Evolutionary conservation across 345 rosid genomes (phyloP).

Genomic region (Clausena lansium): DNA sequence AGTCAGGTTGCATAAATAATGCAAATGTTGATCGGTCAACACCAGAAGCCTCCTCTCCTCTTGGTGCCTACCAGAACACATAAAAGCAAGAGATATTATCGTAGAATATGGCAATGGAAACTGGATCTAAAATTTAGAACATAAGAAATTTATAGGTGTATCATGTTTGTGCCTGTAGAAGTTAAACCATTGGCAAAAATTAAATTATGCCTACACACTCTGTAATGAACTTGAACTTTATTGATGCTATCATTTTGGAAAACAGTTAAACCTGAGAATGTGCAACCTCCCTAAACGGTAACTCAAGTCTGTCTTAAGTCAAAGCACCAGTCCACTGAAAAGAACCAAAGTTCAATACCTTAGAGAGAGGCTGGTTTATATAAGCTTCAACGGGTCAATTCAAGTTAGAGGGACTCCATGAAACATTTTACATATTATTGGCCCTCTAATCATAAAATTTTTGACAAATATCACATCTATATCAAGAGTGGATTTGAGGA

Average conservation of each 20-base stretch:
- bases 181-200: background rate
- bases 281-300: background rate
- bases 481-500: background rate
- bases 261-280: background rate
- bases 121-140: background rate
- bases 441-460: background rate
- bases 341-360: background rate
- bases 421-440: background rate
- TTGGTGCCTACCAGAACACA: constrained; percentile 59
- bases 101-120: background rate
- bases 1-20: constrained; percentile 95
- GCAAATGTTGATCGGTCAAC: constrained; percentile 88
- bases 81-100: constrained; percentile 1
- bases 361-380: background rate
- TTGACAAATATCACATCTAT: background rate
- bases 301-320: background rate
- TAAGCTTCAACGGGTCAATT: background rate
- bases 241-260: background rate
- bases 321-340: background rate
- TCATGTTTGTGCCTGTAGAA: background rate
- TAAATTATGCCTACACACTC: background rate
- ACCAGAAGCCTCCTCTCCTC: constrained; percentile 61
- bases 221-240: background rate
- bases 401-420: background rate
- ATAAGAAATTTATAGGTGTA: background rate